phyloP scores from a whole-genome alignment of 257 asterid species.

The Ballota nigra region DNA sequence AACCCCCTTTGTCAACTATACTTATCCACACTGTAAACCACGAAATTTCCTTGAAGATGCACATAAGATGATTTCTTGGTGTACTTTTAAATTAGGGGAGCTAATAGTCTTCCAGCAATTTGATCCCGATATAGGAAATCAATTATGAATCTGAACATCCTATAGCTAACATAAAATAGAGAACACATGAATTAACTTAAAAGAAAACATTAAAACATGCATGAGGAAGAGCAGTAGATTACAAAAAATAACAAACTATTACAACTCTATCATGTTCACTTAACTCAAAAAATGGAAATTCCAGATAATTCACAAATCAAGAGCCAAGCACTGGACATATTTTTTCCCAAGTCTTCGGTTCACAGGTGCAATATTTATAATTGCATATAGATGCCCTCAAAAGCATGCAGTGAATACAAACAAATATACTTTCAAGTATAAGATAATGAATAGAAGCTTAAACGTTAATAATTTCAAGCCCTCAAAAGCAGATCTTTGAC shows the following conservation, averaged over 20 bases:
- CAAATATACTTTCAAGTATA: background rate
- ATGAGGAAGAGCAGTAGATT: background rate
- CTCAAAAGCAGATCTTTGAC: slow-evolving; percentile 5
- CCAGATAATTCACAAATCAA: background rate
- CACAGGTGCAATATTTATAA: background rate
- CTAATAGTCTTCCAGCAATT: background rate
- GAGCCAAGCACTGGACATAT: background rate
- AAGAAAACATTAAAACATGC: background rate
- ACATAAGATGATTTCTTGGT: background rate
- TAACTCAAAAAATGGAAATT: background rate
- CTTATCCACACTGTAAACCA: background rate
- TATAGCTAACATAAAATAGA: background rate
- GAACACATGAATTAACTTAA: background rate
- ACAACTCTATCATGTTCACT: background rate
- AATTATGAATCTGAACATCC: background rate
- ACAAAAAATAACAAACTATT: background rate
- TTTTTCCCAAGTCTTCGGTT: background rate
- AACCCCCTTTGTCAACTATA: background rate
- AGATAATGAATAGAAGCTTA: background rate
- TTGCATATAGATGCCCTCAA: background rate
- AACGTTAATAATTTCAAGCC: background rate
- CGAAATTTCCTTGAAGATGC: background rate
- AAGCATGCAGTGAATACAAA: background rate
- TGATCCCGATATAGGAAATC: background rate
- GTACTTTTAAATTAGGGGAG: background rate